Evolutionary conservation across 225 moss, liverwort and hornwort species (phyloP), one percentile per base, ranked within the genome.

Genomic region (Bryum argenteum): DNA sequence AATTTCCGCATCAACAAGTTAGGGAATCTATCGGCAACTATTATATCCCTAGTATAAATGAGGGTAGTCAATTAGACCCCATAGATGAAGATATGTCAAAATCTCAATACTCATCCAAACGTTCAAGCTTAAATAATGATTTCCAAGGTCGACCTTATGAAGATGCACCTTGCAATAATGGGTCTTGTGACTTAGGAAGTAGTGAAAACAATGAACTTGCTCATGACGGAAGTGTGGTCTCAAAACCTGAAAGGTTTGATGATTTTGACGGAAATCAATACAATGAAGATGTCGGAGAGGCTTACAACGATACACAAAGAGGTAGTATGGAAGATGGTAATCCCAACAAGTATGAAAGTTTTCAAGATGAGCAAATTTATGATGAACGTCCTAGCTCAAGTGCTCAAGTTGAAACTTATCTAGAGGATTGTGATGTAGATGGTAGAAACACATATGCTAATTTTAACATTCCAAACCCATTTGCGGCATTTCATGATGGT

Each of bases 121-220:
- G 28, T n/a, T 55, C 28, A 11, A 62, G 3, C 56, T 51, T 4
- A 0, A 56, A 0, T 42, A n/a, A 4, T 8, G 18, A 14, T 51
- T 56, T 42, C 50, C 5, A 13, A 11, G 26, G 67, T 16, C 10
- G 56, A 21, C 28, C 14, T 10, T 5, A 50, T n/a, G 8, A 67
- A 39, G 3, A 0, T 63, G 3, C 2, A 16, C 38, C 50, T 48
- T 8, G 9, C 41, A 72, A 47, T 4, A 66, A 37, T 1, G 48
- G 39, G 1, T 18, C 5, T 50, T 24, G 58, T 23, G 2, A 22
- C 3, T 12, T 0, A 22, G 0, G 0, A 38, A 66, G 1, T 37
- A 17, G 8, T 44, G 0, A 3, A 0, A 57, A 57, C 0, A 1
- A 48, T 11, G 1, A 0, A 0, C 16, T 11, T 3, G 0, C 3